A percentile compares a stretch with the other conserved stretches of the same genome.
phyloP scores from a whole-genome alignment of 2,329 filamentous ascomycete species.

The Ramularia endophylla region DNA sequence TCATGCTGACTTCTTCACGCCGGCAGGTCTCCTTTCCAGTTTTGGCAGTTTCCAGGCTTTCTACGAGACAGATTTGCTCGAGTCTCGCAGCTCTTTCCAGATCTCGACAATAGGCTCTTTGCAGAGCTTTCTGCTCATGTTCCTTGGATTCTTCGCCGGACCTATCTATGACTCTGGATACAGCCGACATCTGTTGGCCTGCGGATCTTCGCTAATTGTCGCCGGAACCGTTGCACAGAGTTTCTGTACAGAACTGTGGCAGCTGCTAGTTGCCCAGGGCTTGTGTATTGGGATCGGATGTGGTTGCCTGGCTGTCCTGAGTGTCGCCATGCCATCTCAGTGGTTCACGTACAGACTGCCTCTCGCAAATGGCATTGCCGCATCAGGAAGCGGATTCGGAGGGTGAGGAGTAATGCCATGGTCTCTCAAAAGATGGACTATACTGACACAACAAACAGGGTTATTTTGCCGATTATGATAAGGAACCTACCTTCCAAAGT shows the following conservation, averaged over 20 bases:
- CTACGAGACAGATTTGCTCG: conserved; percentile 36
- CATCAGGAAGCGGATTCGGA: conserved; percentile 36
- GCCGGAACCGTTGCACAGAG: conserved; percentile 41
- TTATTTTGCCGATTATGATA: conserved; percentile 12
- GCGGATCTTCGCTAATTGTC: conserved; percentile 36
- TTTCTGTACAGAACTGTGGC: conserved; percentile 39
- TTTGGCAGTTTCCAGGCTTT: conserved; percentile 42
- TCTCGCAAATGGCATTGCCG: conserved; percentile 36
- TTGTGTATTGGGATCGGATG: conserved; percentile 40
- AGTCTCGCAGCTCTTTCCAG: conserved; percentile 28
- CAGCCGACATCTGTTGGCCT: conserved; percentile 5
- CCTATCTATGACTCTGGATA: conserved; percentile 10
- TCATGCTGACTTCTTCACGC: neutral
- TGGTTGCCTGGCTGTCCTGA: conserved; percentile 36
- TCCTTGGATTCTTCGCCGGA: conserved; percentile 25
- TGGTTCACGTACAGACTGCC: conserved; percentile 39
- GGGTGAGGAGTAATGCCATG: no score
- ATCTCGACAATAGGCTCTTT: conserved; percentile 42
- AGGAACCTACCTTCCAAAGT: conserved; percentile 1
- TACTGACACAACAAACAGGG: no score
- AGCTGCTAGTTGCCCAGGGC: conserved; percentile 41
- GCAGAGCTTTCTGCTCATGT: conserved; percentile 40
- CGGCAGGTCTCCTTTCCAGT: conserved; percentile 32
- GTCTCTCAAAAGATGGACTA: no score
- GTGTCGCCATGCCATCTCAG: conserved; percentile 36